Evolutionary conservation across 805 yeast species (phyloP).

Genomic region (Clavispora fructus): DNA sequence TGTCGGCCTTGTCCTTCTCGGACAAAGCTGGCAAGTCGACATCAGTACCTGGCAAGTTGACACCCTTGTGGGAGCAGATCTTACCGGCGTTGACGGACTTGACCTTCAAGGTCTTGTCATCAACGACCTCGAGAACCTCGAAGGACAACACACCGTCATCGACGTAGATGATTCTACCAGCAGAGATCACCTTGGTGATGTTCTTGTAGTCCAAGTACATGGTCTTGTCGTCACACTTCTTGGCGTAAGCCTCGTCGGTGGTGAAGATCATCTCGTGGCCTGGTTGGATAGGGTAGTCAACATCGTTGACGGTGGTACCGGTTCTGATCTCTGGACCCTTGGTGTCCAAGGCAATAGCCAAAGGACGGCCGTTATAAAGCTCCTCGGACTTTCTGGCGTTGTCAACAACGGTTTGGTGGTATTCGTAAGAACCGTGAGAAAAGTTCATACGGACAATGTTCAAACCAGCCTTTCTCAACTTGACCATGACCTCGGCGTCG

Average conservation of each 20-base stretch:
- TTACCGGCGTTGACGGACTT: conserved; percentile 90
- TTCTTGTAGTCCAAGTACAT: conserved; percentile 94
- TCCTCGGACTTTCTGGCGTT: conserved; percentile 93
- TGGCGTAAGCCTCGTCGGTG: conserved; percentile 77
- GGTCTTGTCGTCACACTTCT: conserved; percentile 65
- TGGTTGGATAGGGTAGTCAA: conserved; percentile 77
- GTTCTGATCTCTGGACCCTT: conserved; percentile 99
- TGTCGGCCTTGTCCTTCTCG: conserved; percentile 92
- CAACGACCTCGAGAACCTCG: conserved; percentile 80
- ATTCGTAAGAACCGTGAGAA: conserved; percentile 96
- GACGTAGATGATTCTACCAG: conserved; percentile 86
- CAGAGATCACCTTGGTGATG: conserved; percentile 87
- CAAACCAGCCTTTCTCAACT: conserved; percentile 93
- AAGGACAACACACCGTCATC: conserved; percentile 98
- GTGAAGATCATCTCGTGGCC: conserved; percentile 90
- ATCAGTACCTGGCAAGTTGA: conserved; percentile 97
- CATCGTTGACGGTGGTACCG: conserved; percentile 79
- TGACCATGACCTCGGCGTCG: conserved; percentile 74
- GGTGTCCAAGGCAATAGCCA: conserved; percentile 97
- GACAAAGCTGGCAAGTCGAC: conserved; percentile 97
- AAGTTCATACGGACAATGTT: conserved; percentile 99
- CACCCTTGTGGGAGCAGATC: conserved; percentile 97
- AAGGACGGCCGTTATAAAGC: conserved; percentile 89
- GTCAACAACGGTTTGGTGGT: conserved; percentile 95
- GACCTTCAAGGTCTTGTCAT: conserved; percentile 78